Evolutionary conservation across 129 eudicot species (phyloP).

Genomic region (Saposhnikovia divaricata): DNA sequence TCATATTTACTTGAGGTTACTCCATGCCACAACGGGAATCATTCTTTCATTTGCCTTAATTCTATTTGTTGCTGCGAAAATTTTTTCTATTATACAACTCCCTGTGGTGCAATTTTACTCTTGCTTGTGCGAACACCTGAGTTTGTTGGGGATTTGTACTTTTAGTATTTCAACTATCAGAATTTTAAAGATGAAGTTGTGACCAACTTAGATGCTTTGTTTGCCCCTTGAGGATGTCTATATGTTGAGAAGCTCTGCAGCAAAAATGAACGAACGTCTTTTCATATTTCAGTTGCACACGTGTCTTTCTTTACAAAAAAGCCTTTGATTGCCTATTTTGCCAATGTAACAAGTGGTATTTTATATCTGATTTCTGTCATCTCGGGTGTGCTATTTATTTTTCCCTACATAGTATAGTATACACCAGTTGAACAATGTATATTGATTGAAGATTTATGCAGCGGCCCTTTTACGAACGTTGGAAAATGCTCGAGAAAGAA

Average conservation of each 20-base stretch:
- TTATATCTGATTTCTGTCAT: background rate
- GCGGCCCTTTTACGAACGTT: constrained; percentile 92
- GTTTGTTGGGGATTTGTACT: background rate
- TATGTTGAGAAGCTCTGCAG: background rate
- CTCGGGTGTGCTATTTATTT: background rate
- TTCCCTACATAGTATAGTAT: background rate
- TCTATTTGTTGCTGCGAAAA: background rate
- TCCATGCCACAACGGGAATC: background rate
- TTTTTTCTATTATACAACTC: background rate
- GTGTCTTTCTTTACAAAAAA: too few relatives aligned
- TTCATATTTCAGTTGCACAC: background rate
- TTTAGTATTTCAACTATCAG: background rate
- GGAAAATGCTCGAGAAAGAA: constrained; percentile 98
- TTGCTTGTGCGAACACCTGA: background rate
- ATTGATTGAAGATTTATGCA: constrained; percentile 22
- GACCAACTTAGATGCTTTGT: background rate
- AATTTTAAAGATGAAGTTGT: background rate
- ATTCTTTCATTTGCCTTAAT: background rate
- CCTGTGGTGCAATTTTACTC: background rate
- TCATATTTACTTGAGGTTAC: background rate
- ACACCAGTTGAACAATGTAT: background rate
- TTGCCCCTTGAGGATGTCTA: background rate
- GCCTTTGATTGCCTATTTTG: background rate
- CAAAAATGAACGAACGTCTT: background rate
- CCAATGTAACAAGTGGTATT: background rate